Base-by-base conservation (phyloP, 768 basidiomycete species). In the Exsudoporus frostii region DNA sequence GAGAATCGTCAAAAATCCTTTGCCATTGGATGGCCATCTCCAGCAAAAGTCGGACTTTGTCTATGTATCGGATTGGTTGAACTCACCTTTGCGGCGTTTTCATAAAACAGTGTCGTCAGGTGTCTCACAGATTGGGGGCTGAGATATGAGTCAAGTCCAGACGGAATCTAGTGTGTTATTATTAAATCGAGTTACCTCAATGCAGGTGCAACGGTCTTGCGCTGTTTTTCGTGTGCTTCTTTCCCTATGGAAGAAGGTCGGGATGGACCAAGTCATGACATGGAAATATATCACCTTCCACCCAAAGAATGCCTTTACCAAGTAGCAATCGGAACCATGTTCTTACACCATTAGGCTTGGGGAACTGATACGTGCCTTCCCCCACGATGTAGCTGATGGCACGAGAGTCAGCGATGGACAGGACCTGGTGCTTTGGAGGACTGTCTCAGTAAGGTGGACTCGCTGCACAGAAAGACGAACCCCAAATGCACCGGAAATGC, bases 271-370 rank as follows among this genome's bases (percentile, higher is more conserved):
- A 50, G 22, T 33, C 38, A 45, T 45, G 56, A 15, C 44, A 43
- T 7, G 48, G 40, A 34, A 54, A 8, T 4, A 15, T 25, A 34
- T 64, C 39, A 79, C 84, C 84, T 78, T 86, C 84, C 11, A 83
- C 75, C 79, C 82, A 84, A 22, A 85, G 78, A 51, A 86, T 79
- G 20, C 84, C 83, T 66, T 84, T 76, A 13, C 84, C 84, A 7
- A 84, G 72, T 2, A 82, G 76, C 30, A 78, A 78, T 52, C 74
- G 74, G 61, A 85, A 85, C 84, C 84, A 86, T 15, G 76, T 77
- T 54, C 84, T 76, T 19, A 84, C 83, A 22, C 84, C 84, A 44
- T 73, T 66, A 9, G 84, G 81, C 65, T 85, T 85, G 4, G 84
- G 84, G 58, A 85, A 85, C 33, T 68, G 69, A 61, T 84, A 85